These are phyloP conservation scores for Rheum nobile DNA, from an alignment of 148 eudicot species.

Conservation along the genomic window DNA sequence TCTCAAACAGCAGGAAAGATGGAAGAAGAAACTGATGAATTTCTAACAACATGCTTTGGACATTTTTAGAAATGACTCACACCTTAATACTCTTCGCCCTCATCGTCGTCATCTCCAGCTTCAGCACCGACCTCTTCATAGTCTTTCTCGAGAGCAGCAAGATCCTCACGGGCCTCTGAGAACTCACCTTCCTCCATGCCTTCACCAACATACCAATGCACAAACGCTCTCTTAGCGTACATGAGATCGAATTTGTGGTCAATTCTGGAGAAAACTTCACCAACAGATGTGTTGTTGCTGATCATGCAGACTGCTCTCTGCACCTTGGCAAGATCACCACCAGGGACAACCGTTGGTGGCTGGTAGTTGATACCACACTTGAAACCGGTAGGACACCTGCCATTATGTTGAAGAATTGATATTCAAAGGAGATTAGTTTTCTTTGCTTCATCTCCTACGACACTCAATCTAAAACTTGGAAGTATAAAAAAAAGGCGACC, in stretches of 20 bases:
- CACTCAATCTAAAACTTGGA: no score
- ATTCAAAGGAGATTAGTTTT: background rate
- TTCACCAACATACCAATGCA: constrained; percentile 65
- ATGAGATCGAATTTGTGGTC: constrained; percentile 57
- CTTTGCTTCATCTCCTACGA: no score
- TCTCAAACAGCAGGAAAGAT: background rate
- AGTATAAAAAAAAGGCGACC: background rate
- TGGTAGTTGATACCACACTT: constrained; percentile 62
- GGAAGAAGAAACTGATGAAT: background rate
- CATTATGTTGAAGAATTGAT: background rate
- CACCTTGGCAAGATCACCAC: constrained; percentile 60
- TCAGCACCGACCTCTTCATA: constrained; percentile 63
- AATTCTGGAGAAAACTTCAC: constrained; percentile 55
- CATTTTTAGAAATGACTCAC: background rate
- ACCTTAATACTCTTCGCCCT: constrained; percentile 23
- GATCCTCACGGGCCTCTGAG: constrained; percentile 60
- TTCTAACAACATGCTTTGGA: background rate
- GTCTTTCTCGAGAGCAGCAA: constrained; percentile 56
- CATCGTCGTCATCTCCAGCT: constrained; percentile 44
- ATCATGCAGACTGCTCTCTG: constrained; percentile 68
- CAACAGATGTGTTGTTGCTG: constrained; percentile 62
- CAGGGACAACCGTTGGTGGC: constrained; percentile 57
- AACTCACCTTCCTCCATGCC: constrained; percentile 75
- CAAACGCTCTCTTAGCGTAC: constrained; percentile 60
- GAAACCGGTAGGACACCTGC: constrained; percentile 64